Evolutionary conservation across 1,284 basidiomycete species (phyloP), one percentile per base, ranked within the genome.

Genomic region (Fereydounia khargensis): DNA sequence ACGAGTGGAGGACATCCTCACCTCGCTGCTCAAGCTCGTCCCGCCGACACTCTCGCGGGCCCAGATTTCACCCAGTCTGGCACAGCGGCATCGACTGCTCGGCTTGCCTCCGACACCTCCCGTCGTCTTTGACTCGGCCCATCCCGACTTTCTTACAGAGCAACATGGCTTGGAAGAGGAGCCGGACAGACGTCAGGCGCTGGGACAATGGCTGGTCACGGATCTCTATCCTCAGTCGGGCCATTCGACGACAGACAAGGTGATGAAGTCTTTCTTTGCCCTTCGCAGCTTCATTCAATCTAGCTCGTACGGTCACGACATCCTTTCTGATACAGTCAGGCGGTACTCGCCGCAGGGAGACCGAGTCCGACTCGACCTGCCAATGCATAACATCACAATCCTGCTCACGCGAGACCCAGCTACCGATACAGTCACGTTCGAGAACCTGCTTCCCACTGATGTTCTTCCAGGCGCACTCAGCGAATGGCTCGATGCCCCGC

Each of bases 81-180:
- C 10, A 5, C 55, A 46, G 52, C 47, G 58, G 11, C 52, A 52
- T 13, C 52, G 48, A 4, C 47, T 61, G 36, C 46, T 61, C 10
- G 40, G 39, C 14, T 38, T 56, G 0, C 27, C 48, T 4, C n/a
- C 35, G 1, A 18, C 37, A 20, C 16, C 44, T 3, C 50, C 51
- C 3, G 10, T 7, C 13, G 51, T 43, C 13, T 20, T 32, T 28
- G 56, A 60, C 17, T 4, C 38, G 35, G 11, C 39, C 33, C 25
- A 18, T 27, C 19, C 4, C 39, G 7, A 10, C 23, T 13, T 31
- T n/a, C n/a, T n/a, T n/a, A n/a, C n/a, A 36, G 23, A 13, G 21
- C 19, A 24, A 24, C 16, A 11, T 23, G n/a, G n/a, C 3, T 13
- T 35, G 7, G 47, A 49, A 17, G 16, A 32, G 2, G 40, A 41